A percentile compares a stretch with the other conserved stretches of the same genome.
phyloP scores from a whole-genome alignment of 2,329 filamentous ascomycete genomes.

The Myriosclerotinia curreyana region DNA sequence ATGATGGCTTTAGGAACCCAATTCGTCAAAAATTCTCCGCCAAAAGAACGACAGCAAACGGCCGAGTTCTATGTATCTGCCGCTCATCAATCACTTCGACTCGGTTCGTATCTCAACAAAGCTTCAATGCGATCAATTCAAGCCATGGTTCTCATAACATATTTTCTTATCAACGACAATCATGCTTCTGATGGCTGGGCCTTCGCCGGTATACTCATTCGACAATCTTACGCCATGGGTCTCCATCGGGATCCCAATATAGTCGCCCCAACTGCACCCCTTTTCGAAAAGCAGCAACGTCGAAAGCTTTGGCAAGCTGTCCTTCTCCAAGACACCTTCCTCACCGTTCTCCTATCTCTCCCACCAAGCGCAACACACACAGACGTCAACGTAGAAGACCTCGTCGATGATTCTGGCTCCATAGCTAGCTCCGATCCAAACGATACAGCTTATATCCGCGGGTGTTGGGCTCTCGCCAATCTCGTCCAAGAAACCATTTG shows the following conservation, averaged over 20 bases:
- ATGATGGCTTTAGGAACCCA: slow-evolving; percentile 78
- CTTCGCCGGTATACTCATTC: slow-evolving; percentile 72
- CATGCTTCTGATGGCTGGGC: slow-evolving; percentile 81
- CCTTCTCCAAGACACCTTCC: slow-evolving; percentile 75
- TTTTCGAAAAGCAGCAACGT: slow-evolving; percentile 73
- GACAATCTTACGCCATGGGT: slow-evolving; percentile 79
- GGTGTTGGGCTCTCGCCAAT: slow-evolving; percentile 76
- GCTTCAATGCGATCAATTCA: slow-evolving; percentile 71
- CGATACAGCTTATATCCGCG: slow-evolving; percentile 62
- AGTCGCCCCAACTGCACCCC: slow-evolving; percentile 61
- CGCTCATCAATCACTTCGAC: slow-evolving; percentile 71
- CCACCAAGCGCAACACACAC: slow-evolving; percentile 77
- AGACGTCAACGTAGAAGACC: slow-evolving; percentile 72
- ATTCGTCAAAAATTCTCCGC: slow-evolving; percentile 56
- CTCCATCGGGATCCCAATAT: slow-evolving; percentile 76
- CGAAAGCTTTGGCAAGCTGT: slow-evolving; percentile 82
- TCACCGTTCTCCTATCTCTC: slow-evolving; percentile 73
- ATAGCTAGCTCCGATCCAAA: slow-evolving; percentile 60
- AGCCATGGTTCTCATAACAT: slow-evolving; percentile 78
- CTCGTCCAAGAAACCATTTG: slow-evolving; percentile 75
- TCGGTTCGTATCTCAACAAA: slow-evolving; percentile 73
- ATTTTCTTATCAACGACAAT: slow-evolving; percentile 84
- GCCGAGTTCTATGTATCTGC: slow-evolving; percentile 81
- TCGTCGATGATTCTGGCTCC: slow-evolving; percentile 59
- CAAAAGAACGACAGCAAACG: slow-evolving; percentile 66